These are phyloP conservation scores for Lentinula lateritia DNA, from an alignment of 768 basidiomycete genomes.

Conservation along the genomic window DNA sequence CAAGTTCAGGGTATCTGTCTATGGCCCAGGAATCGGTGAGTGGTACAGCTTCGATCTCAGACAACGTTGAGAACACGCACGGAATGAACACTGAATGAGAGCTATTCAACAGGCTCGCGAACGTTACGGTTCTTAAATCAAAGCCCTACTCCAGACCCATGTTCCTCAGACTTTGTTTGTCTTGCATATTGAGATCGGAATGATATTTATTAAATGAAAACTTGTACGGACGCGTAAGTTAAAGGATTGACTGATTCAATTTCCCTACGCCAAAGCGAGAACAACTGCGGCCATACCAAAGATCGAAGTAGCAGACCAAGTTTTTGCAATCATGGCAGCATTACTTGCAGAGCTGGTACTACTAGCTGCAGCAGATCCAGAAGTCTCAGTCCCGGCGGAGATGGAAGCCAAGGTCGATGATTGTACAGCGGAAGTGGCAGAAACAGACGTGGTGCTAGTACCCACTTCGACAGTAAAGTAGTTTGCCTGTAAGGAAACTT, in stretches of 20 bases:
- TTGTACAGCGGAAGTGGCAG: conserved; percentile 60
- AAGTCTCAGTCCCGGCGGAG: background rate
- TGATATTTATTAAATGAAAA: too few relatives aligned
- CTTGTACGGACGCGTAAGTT: too few relatives aligned
- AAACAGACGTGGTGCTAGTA: conserved; percentile 42
- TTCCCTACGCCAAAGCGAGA: background rate
- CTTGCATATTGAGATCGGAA: background rate
- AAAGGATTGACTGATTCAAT: background rate
- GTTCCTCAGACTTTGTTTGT: background rate
- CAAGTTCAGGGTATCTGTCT: conserved; percentile 63
- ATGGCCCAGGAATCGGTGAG: conserved; percentile 70
- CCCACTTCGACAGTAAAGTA: conserved; percentile 77
- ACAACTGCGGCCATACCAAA: background rate
- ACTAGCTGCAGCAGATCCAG: background rate
- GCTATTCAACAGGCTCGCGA: conserved; percentile 25
- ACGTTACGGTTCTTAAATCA: conserved; percentile 16
- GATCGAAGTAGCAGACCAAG: background rate
- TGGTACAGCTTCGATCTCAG: conserved; percentile 2
- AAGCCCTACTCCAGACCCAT: too few relatives aligned
- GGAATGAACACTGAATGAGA: conserved; percentile 4
- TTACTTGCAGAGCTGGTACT: background rate
- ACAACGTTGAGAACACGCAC: background rate
- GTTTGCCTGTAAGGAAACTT: conserved; percentile 37
- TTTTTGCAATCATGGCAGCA: background rate
- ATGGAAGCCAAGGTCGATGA: conserved; percentile 45